These are phyloP conservation scores for Plasmodium gallinaceum DNA, from an alignment of 169 alveolate species.

Conservation along the genomic window DNA sequence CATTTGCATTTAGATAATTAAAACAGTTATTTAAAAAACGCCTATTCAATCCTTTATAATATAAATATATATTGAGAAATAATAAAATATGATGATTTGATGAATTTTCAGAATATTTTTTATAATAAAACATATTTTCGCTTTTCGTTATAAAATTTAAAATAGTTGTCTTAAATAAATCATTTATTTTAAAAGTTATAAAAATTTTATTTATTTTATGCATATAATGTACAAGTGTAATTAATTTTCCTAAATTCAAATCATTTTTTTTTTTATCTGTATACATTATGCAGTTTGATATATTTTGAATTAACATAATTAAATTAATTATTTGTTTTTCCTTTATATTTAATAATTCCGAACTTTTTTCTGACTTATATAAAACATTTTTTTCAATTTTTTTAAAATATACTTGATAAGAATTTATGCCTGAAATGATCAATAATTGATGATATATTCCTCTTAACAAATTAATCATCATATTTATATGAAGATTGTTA, in stretches of 20 bases:
- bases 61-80: slow-evolving; percentile 28
- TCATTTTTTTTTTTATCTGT: slow-evolving; percentile 9
- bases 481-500: slow-evolving; percentile 20
- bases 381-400: neutral
- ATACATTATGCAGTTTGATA: neutral
- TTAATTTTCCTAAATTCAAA: slow-evolving; percentile 2
- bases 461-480: slow-evolving; percentile 31
- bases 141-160: neutral
- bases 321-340: neutral
- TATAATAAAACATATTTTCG: neutral
- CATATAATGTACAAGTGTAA: slow-evolving; percentile 28
- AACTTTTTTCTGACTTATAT: neutral
- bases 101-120: neutral
- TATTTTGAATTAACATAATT: neutral
- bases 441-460: slow-evolving; percentile 22
- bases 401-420: neutral
- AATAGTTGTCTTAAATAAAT: neutral
- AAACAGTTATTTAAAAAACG: slow-evolving; percentile 10
- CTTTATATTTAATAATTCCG: neutral
- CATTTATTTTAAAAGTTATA: slow-evolving; percentile 5
- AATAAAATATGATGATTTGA: slow-evolving; percentile 17
- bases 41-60: neutral
- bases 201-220: slow-evolving; percentile 25
- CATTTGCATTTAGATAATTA: neutral
- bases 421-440: neutral